Evolutionary conservation across 2,329 filamentous ascomycete species (phyloP).

Genomic region (Myrmaecium sp.): DNA sequence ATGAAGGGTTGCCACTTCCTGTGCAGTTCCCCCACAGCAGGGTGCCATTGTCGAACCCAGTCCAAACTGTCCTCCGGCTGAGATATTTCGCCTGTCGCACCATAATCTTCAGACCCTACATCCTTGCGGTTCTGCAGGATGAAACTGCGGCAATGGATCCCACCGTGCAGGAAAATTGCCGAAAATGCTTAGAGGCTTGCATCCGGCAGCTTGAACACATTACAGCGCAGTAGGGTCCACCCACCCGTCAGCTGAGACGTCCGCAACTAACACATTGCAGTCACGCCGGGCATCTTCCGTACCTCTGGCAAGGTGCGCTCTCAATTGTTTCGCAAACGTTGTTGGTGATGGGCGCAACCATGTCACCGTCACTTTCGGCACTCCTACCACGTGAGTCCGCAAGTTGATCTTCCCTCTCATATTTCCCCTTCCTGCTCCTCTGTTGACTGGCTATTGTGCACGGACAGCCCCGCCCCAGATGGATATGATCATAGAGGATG

Average conservation of each 20-base stretch:
- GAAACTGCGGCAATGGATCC: constrained; percentile 56
- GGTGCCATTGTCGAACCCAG: constrained; percentile 49
- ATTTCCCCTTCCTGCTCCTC: too few species aligned
- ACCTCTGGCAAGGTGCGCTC: constrained; percentile 70
- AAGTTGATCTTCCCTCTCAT: too few species aligned
- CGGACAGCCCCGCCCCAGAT: constrained; percentile 38
- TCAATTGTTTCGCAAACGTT: constrained; percentile 64
- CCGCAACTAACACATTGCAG: too few species aligned
- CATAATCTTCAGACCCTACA: constrained; percentile 74
- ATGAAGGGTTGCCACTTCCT: constrained; percentile 56
- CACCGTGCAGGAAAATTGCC: constrained; percentile 58
- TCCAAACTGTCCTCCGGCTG: constrained; percentile 63
- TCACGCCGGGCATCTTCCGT: constrained; percentile 70
- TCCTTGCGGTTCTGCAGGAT: constrained; percentile 63
- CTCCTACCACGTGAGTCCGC: constrained; percentile 49
- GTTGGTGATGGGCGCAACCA: constrained; percentile 68
- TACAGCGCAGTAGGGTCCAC: constrained; percentile 47
- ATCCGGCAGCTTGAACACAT: constrained; percentile 67
- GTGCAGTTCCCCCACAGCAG: constrained; percentile 63
- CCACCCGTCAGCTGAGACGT: constrained; percentile 1
- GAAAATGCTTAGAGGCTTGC: constrained; percentile 66
- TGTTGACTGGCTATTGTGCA: too few species aligned
- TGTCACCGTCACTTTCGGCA: constrained; percentile 54
- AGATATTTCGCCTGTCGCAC: constrained; percentile 75
- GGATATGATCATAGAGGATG: constrained; percentile 61